Conservation (phyloP, 2,329 filamentous ascomycete species). For the Phialemoniopsis sp. region DNA sequence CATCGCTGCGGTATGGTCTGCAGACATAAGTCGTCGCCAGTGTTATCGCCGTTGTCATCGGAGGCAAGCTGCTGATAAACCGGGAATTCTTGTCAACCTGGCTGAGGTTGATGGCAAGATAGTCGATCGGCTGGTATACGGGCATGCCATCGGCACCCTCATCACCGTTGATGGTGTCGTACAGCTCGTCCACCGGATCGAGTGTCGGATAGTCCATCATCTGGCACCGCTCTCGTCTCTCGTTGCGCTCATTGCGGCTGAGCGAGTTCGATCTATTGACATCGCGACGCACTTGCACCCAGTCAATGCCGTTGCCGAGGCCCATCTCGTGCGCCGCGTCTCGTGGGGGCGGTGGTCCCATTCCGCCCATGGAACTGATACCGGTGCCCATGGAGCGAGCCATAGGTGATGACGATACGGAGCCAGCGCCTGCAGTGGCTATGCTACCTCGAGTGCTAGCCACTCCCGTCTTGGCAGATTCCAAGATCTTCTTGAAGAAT, state of each 20-base stretch:
- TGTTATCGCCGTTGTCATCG: constrained; percentile 74
- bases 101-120: constrained; percentile 71
- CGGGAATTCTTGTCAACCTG: constrained; percentile 95
- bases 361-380: constrained; percentile 37
- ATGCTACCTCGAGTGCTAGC: constrained; percentile 86
- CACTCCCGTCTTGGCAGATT: constrained; percentile 89
- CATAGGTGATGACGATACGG: constrained; percentile 33
- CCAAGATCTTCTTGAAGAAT: constrained; percentile 93
- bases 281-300: constrained; percentile 96
- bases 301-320: constrained; percentile 64
- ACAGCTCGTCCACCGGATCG: constrained; percentile 84
- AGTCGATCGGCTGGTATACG: constrained; percentile 79
- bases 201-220: constrained; percentile 91
- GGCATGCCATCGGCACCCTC: constrained; percentile 83
- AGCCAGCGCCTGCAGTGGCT: constrained; percentile 48
- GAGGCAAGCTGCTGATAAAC: constrained; percentile 80
- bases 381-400: constrained; percentile 33
- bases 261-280: constrained; percentile 93
- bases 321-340: constrained; percentile 69
- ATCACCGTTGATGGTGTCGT: constrained; percentile 81
- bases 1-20: constrained; percentile 88
- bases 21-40: constrained; percentile 91
- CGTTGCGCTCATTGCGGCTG: constrained; percentile 80
- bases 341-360: constrained; percentile 17
- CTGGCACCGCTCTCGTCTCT: constrained; percentile 83